These are phyloP conservation scores for Lecanosticta acicola DNA, from an alignment of 2,329 filamentous ascomycete genomes.

Conservation along the genomic window DNA sequence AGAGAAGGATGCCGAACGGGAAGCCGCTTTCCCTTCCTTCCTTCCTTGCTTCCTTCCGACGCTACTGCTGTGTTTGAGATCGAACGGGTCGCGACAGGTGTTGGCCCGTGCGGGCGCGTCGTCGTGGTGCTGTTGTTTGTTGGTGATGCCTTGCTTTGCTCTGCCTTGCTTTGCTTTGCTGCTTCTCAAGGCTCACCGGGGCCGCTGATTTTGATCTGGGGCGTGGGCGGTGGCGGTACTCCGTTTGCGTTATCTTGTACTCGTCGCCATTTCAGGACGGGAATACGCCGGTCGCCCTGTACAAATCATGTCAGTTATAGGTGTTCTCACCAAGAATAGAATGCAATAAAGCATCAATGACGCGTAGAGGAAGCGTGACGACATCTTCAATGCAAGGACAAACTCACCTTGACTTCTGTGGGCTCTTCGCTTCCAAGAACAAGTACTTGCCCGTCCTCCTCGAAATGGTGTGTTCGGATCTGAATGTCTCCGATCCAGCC, in stretches of 20 bases:
- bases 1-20: background rate
- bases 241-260: slow-evolving; percentile 30
- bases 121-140: background rate
- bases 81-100: background rate
- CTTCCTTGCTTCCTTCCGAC: too few relatives aligned
- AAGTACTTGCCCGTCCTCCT: slow-evolving; percentile 36
- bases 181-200: slow-evolving; percentile 33
- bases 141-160: too few relatives aligned
- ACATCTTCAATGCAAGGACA: too few relatives aligned
- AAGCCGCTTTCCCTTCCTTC: too few relatives aligned
- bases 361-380: too few relatives aligned
- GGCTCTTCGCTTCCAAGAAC: slow-evolving; percentile 36
- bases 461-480: slow-evolving; percentile 33
- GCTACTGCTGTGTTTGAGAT: background rate
- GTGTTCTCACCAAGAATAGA: too few relatives aligned
- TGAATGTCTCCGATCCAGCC: slow-evolving; percentile 37
- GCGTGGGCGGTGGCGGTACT: slow-evolving; percentile 32
- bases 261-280: slow-evolving; percentile 34
- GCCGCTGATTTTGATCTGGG: slow-evolving; percentile 36
- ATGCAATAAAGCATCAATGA: too few relatives aligned
- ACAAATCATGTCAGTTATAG: slow-evolving; percentile 1
- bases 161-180: too few relatives aligned
- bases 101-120: background rate
- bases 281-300: slow-evolving; percentile 35
- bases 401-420: slow-evolving; percentile 34